Base-by-base conservation (phyloP, 139 green algal species). In the Haematococcus sp. region DNA sequence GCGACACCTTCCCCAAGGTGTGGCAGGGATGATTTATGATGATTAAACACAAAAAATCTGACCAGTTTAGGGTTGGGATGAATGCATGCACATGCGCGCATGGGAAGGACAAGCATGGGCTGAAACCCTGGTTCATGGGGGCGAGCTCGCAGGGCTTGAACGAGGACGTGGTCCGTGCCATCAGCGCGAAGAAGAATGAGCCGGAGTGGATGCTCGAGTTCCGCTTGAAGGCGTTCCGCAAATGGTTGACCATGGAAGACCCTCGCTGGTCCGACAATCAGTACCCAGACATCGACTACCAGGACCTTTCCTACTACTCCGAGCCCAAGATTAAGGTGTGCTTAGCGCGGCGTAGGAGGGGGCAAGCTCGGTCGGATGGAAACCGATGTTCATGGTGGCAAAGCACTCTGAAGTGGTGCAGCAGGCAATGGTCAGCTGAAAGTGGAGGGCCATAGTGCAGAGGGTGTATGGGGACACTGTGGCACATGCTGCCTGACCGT, bases 131-230 rank as follows among this genome's bases (percentile, higher is more conserved):
- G 40, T 49, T 49, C n/a, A 49, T 49, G 40, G 7, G 7, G 7
- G 40, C 40, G 7, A 7, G 97, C 63, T 82, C 86, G 0, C 92
- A 91, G 64, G 95, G 95, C 25, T 78, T 98, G 2, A 83, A 87
- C 71, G 94, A 99, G 85, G 92, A 98, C n/a, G 93, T 96, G 13
- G 71, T 99, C 28, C 83, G 95, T 0, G 88, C 95, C 15, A 98
- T 99, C 44, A 97, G 89, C 0, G 89, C 88, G 32, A 99, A 99
- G 87, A 99, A 99, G 88, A 84, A 94, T 3, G 96, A 99, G 88
- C 96, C 96, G 16, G 94, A 99, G 34, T 99, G 96, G 96, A 92
- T 99, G 89, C 90, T 99, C 27, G 95, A 99, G 34, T 99, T 98
- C 71, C 79, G 91, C 17, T 86, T 99, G 17, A 93, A 92, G 60